Base-by-base conservation (phyloP, 2,329 filamentous ascomycete genomes). In the Epichloe typhina region DNA sequence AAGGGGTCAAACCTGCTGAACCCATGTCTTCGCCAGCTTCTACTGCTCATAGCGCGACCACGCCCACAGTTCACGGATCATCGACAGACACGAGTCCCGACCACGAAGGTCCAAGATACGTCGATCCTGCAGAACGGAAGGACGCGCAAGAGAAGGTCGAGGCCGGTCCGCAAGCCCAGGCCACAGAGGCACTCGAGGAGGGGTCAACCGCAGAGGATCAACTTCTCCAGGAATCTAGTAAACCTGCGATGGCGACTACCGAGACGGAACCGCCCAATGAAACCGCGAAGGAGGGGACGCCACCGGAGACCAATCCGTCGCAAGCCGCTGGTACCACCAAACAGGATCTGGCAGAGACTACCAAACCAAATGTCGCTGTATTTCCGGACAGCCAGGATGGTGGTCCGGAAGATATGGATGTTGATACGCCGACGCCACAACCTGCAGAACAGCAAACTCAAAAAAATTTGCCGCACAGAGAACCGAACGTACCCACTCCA, bases 21-120 rank as follows among this genome's bases (percentile, higher is more conserved):
- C 64, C 68, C 2, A 57, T 72, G 5, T 80, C 74, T 3, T 81
- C 77, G 2, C 75, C 78, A 15, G 72, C 70, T 3, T 91, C 87
- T 5, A 89, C 84, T 35, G 77, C 82, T 2, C 82, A 83, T 58
- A 89, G 85, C 42, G 82, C 82, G 50, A 80, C 83, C 21, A 93
- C 87, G 0, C 84, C 87, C 2, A 77, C 76, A 37, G 74, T 82
- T 39, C 77, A 82, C 53, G 78, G 84, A 55, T 76, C 74, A 6
- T 89, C 86, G 1, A 80, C 84, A 1, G 82, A 84, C 57, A 89
- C 86, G 2, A 89, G 84, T 58, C 82, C 84, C 1, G 84, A 85
- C 50, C 78, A 84, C 50, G 84, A 88, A 46, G 75, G 72, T 17
- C 71, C 77, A 46, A 74, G 77, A 42, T 79, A 77, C 57, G 64